Evolutionary conservation across 352 stramenopile genomes (phyloP), one percentile per base, ranked within the genome.

Genomic region (Phytophthora pluvialis): DNA sequence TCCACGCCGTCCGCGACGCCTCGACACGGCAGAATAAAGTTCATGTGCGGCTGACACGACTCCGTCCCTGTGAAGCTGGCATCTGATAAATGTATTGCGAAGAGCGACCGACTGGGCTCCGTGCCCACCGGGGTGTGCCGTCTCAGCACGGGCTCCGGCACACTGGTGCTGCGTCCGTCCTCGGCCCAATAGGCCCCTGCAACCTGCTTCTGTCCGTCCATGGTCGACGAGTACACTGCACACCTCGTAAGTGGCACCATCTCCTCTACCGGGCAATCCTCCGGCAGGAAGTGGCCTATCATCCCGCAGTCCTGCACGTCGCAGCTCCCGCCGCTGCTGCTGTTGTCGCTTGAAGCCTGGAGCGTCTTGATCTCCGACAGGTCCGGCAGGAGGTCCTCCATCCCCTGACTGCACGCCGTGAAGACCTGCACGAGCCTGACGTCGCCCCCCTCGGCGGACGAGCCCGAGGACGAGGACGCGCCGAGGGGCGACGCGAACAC

Each of bases 11-110:
- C 70, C 2, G 55, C 68, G n/a, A 78, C 70, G 45, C 77, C 80
- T 51, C 80, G 72, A 62, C 83, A 92, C 13, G 83, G 83, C 21
- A 92, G 62, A 63, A 92, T 90, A 21, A 90, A 86, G 52, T 87
- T 69, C 4, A 69, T 76, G 11, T 81, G 59, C 8, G 75, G 51
- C 47, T 83, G 52, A 50, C 83, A 92, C n/a, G 77, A 81, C 11
- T 67, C 60, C n/a, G 64, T 47, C 11, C 72, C 83, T 38, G 65
- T 60, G 54, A 92, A 92, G 26, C 45, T 61, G 2, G 35, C 36
- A 13, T 75, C 64, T 4, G 62, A 76, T 42, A 92, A 55, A 56
- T 92, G 83, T 45, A 92, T 78, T 21, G 83, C 83, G 68, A 89
- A 92, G 3, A 90, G 65, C 16, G 75, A 66, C 33, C 55, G 21